phyloP scores from a whole-genome alignment of 306 rosid species.

The Quillaja saponaria region DNA sequence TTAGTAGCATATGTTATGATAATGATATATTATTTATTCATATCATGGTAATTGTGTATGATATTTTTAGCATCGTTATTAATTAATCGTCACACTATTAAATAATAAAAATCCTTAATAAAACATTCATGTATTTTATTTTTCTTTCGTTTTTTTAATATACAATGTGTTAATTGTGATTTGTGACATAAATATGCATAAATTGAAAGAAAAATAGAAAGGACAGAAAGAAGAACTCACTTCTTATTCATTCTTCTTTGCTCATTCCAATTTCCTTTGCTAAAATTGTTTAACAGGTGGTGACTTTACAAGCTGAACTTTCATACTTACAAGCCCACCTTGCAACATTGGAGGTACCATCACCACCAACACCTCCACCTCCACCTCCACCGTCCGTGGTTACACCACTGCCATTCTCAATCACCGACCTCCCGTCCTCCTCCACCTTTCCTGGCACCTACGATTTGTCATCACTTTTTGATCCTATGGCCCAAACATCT shows the following conservation, averaged over 20 bases:
- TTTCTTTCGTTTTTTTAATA: too few relatives aligned
- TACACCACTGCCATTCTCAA: conserved; percentile 40
- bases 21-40: too few relatives aligned
- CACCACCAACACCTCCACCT: conserved; percentile 52
- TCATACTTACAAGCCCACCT: conserved; percentile 82
- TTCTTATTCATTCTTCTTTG: not conserved
- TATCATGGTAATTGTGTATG: too few relatives aligned
- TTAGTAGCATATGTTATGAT: too few relatives aligned
- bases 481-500: conserved; percentile 68
- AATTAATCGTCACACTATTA: too few relatives aligned
- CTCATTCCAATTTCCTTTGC: not conserved
- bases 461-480: conserved; percentile 81
- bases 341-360: conserved; percentile 68
- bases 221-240: too few relatives aligned
- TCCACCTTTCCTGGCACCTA: conserved; percentile 47
- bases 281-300: conserved; percentile 48
- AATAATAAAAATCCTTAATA: not conserved
- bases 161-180: too few relatives aligned
- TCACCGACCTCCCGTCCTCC: conserved; percentile 55
- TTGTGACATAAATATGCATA: too few relatives aligned
- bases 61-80: not conserved
- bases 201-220: too few relatives aligned
- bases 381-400: conserved; percentile 43
- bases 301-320: conserved; percentile 83
- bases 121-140: too few relatives aligned